Base-by-base conservation (phyloP, 495 filamentous ascomycete species). In the Penicillium goetzii region DNA sequence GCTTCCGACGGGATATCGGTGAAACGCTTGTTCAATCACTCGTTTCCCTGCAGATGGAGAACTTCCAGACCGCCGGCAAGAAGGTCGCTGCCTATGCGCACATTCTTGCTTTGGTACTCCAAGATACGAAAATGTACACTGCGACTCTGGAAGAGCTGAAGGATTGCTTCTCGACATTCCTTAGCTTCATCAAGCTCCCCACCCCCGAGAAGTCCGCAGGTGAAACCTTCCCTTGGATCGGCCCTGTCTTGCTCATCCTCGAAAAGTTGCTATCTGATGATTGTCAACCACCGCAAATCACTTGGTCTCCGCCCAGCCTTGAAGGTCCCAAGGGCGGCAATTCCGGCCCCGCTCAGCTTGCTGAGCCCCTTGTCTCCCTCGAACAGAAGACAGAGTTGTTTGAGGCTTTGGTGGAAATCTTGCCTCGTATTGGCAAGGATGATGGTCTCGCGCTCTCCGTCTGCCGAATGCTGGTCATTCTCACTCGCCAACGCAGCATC, bases 21-120 rank as follows among this genome's bases (percentile, higher is more conserved):
- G 85, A 88, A 33, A 92, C 92, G 4, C 83, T 99, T 55, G 86
- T 94, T 3, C 88, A 92, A 63, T 97, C 93, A 5, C 83, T 99
- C 17, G 88, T 95, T 71, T 98, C 96, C 4, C 82, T 97, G 58
- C 82, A 84, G 60, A 81, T 84, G 64, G 90, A 93, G 43, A 89
- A 94, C 52, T 81, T 90, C 68, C 80, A 85, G 51, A 78, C 84
- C 32, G 76, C 83, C 30, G 91, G 90, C 14, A 90, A 93, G 70
- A 96, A 93, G 68, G 90, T 98, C 62, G 90, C 93, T 21, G 91
- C 96, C 1, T 97, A 93, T 74, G 93, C 95, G 12, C 94, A 99
- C 75, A 85, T 99, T 40, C 81, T 99, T 12, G 94, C 92, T 3
- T 78, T 99, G 56, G 87, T 97, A 51, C 85, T 98, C 25, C 91